A percentile compares a stretch with the other conserved stretches of the same genome.
Evolutionary conservation across 2,329 filamentous ascomycete species (phyloP).

Genomic region (Capronia epimyces): DNA sequence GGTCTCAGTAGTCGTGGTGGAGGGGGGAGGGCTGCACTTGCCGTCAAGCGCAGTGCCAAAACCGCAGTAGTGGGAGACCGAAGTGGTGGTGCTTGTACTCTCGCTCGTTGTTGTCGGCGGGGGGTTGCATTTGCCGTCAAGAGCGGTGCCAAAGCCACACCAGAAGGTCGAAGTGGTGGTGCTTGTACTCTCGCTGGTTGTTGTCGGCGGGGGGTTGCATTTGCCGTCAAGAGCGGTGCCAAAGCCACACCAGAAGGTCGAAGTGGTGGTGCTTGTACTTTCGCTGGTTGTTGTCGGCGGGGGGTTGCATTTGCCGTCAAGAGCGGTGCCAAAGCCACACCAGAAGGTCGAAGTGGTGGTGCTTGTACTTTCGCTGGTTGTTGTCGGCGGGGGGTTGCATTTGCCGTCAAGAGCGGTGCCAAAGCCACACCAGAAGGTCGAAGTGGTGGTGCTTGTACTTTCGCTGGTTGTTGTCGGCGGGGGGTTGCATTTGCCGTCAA

Average conservation of each 20-base stretch:
- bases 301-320: slow-evolving; percentile 12
- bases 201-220: slow-evolving; percentile 4
- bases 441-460: slow-evolving; percentile 4
- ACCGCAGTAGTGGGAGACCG: slow-evolving; percentile 3
- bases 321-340: slow-evolving; percentile 19
- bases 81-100: background rate
- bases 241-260: slow-evolving; percentile 10
- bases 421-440: slow-evolving; percentile 11
- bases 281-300: background rate
- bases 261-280: slow-evolving; percentile 2
- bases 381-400: slow-evolving; percentile 8
- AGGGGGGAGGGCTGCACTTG: slow-evolving; percentile 6
- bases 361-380: background rate
- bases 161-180: slow-evolving; percentile 5
- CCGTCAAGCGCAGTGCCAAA: slow-evolving; percentile 2
- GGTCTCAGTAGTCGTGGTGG: slow-evolving; percentile 6
- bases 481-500: slow-evolving; percentile 14
- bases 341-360: background rate
- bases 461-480: slow-evolving; percentile 5
- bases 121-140: slow-evolving; percentile 8
- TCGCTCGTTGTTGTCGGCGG: background rate
- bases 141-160: slow-evolving; percentile 10
- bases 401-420: slow-evolving; percentile 19
- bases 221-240: slow-evolving; percentile 14
- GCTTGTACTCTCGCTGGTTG: slow-evolving; percentile 2